These are phyloP conservation scores for Entamoeba histolytica DNA, from an alignment of 208 protist species.

Conservation along the genomic window DNA sequence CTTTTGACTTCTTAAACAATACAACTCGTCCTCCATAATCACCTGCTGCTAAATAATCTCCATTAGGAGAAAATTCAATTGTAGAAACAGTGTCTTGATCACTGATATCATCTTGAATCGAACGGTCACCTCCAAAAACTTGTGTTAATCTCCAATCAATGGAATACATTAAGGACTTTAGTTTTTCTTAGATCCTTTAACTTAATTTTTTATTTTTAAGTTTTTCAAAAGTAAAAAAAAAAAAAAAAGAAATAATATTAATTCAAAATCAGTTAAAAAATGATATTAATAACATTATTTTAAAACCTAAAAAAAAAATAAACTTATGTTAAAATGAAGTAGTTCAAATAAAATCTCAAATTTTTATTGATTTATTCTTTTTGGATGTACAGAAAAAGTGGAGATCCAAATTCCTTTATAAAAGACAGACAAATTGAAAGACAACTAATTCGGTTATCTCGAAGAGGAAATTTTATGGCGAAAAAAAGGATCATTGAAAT, in stretches of 20 bases:
- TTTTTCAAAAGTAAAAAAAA: no score
- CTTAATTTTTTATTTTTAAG: no score
- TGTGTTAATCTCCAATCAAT: neutral
- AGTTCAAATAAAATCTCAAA: no score
- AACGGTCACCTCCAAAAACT: neutral
- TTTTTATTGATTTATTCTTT: no score
- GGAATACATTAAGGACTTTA: neutral
- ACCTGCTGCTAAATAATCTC: slow-evolving; percentile 59
- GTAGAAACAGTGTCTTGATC: slow-evolving; percentile 34
- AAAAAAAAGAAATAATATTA: no score
- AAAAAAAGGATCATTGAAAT: neutral
- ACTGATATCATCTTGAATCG: neutral
- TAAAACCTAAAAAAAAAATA: no score
- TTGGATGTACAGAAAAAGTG: no score
- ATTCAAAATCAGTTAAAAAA: no score
- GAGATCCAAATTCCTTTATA: no score
- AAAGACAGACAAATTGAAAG: neutral
- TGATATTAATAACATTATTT: no score
- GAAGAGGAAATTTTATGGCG: neutral
- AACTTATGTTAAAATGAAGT: no score
- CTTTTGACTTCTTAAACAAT: slow-evolving; percentile 38
- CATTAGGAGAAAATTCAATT: slow-evolving; percentile 54
- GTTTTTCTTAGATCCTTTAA: neutral
- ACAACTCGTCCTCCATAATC: slow-evolving; percentile 59
- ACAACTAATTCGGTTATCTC: neutral